Conservation (phyloP, 2,329 filamentous ascomycete species). For the Herpotrichia juniperi region DNA sequence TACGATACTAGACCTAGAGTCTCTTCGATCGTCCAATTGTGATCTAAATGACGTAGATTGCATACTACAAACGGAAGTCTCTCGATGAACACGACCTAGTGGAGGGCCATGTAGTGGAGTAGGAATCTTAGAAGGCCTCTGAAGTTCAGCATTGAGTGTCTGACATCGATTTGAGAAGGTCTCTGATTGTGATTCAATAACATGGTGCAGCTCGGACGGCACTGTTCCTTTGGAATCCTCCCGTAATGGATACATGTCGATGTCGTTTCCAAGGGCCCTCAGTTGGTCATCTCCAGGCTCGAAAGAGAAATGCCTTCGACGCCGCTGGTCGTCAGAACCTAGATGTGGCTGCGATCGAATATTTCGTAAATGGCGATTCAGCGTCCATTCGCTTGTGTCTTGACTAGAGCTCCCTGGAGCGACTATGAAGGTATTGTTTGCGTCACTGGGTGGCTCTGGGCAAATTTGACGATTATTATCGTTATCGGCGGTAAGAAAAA, state of each 20-base stretch:
- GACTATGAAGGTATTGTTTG: background rate
- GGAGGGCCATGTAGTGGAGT: constrained; percentile 44
- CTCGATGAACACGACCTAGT: constrained; percentile 43
- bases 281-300: constrained; percentile 49
- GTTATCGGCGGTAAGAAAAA: constrained; percentile 29
- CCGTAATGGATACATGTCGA: constrained; percentile 10
- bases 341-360: constrained; percentile 26
- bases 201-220: background rate
- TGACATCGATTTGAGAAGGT: constrained; percentile 1
- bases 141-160: constrained; percentile 13
- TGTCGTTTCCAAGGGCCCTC: constrained; percentile 20
- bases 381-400: constrained; percentile 3
- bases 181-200: background rate
- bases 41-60: constrained; percentile 31
- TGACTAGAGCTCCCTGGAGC: background rate
- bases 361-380: constrained; percentile 10
- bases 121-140: constrained; percentile 49
- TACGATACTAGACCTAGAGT: constrained; percentile 36
- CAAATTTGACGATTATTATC: background rate
- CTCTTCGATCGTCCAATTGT: constrained; percentile 27
- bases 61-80: constrained; percentile 46
- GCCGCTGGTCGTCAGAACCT: constrained; percentile 20
- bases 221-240: constrained; percentile 12
- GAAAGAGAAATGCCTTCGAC: constrained; percentile 50
- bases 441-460: background rate